Percentiles rank a stretch among this genome's conserved stretches.
phyloP scores from a whole-genome alignment of 495 filamentous ascomycete genomes.

The Immersiella caudata region DNA sequence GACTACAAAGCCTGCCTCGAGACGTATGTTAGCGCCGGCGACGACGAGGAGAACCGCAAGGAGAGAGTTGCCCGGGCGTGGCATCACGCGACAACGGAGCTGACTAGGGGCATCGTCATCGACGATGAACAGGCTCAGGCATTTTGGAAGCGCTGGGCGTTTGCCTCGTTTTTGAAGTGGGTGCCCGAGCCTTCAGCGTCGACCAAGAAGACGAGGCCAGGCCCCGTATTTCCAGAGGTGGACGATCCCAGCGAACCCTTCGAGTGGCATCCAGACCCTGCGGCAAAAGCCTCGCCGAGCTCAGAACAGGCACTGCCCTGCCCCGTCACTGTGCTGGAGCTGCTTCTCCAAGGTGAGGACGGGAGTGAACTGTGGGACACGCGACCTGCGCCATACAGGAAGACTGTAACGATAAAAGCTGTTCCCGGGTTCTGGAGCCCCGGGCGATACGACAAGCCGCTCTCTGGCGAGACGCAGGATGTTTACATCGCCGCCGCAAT shows the following conservation, averaged over 20 bases:
- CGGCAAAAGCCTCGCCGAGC: background rate
- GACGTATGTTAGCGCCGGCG: conserved; percentile 20
- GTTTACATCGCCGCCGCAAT: conserved; percentile 17
- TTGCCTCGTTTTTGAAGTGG: background rate
- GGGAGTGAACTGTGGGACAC: too few relatives aligned
- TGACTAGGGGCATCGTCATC: conserved; percentile 14
- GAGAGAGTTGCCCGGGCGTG: conserved; percentile 18
- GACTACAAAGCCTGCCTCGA: conserved; percentile 26
- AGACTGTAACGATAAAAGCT: background rate
- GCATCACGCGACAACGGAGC: conserved; percentile 20
- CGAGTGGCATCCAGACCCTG: conserved; percentile 28
- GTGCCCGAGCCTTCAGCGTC: background rate
- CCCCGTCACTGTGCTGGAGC: background rate
- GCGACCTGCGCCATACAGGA: background rate
- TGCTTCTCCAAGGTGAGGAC: background rate
- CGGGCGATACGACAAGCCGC: background rate
- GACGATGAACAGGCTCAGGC: conserved; percentile 11
- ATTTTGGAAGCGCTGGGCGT: conserved; percentile 25
- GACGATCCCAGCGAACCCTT: conserved; percentile 15
- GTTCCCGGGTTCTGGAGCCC: conserved; percentile 6
- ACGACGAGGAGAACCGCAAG: conserved; percentile 6
- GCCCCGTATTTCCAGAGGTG: conserved; percentile 16
- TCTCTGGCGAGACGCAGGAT: conserved; percentile 13
- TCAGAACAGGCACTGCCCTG: background rate
- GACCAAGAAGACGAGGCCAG: background rate